Evolutionary conservation across 495 filamentous ascomycete genomes (phyloP).

Genomic region (Aspergillus indologenus): DNA sequence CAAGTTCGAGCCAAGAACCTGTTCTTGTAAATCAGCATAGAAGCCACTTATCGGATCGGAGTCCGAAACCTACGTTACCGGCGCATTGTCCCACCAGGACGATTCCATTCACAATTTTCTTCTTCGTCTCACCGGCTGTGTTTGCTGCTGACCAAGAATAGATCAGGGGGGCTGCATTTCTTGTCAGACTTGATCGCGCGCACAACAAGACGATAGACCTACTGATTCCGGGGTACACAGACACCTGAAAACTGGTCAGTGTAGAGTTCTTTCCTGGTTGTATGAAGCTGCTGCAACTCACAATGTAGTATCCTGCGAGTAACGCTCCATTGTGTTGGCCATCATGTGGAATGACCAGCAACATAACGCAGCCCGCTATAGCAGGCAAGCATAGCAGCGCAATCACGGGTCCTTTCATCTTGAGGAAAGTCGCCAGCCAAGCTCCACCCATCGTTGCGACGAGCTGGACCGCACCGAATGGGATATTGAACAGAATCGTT

Average conservation of each 20-base stretch:
- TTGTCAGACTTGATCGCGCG: slow-evolving; percentile 28
- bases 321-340: slow-evolving; percentile 44
- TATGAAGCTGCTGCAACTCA: slow-evolving; percentile 16
- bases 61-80: slow-evolving; percentile 49
- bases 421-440: slow-evolving; percentile 49
- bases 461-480: slow-evolving; percentile 60
- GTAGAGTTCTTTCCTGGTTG: not conserved
- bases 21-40: not conserved
- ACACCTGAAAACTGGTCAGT: slow-evolving; percentile 42
- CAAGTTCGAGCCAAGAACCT: slow-evolving; percentile 57
- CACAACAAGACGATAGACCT: slow-evolving; percentile 12
- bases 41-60: not conserved
- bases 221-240: slow-evolving; percentile 53
- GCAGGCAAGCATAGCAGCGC: slow-evolving; percentile 54
- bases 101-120: slow-evolving; percentile 56
- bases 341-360: slow-evolving; percentile 48
- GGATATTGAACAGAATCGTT: slow-evolving; percentile 64
- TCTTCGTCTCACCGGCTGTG: slow-evolving; percentile 63
- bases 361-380: slow-evolving; percentile 53
- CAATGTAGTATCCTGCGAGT: slow-evolving; percentile 57
- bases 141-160: slow-evolving; percentile 63
- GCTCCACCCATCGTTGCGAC: slow-evolving; percentile 57
- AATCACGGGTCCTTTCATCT: slow-evolving; percentile 56
- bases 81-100: slow-evolving; percentile 56
- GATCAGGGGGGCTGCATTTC: slow-evolving; percentile 50